phyloP scores from a whole-genome alignment of 257 asterid genomes.

The Nicotiana noctiflora region DNA sequence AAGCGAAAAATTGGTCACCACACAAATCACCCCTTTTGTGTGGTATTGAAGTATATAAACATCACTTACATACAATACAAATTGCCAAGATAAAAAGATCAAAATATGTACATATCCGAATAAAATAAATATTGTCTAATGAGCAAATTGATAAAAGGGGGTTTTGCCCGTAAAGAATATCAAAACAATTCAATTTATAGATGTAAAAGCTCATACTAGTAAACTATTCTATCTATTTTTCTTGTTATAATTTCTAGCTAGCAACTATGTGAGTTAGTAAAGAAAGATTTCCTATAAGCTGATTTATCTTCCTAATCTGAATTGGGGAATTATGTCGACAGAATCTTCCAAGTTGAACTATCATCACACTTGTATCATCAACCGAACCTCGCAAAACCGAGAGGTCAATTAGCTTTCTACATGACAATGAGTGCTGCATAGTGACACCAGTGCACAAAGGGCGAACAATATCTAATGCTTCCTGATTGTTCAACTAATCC shows the following conservation, averaged over 20 bases:
- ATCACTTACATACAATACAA: no score
- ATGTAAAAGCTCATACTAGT: not conserved
- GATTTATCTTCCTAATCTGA: not conserved
- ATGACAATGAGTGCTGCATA: constrained; percentile 35
- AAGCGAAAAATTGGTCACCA: no score
- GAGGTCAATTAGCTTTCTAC: constrained; percentile 63
- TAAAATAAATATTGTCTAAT: not conserved
- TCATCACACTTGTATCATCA: constrained; percentile 73
- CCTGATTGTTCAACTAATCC: no score
- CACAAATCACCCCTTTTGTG: no score
- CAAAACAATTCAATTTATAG: not conserved
- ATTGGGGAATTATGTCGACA: not conserved
- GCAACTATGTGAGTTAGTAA: not conserved
- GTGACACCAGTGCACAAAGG: constrained; percentile 30
- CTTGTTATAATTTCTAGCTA: not conserved
- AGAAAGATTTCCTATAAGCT: not conserved
- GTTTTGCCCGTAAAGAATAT: not conserved
- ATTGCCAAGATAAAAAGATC: not conserved
- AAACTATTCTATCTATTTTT: not conserved
- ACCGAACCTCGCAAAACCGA: constrained; percentile 65
- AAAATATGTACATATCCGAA: not conserved
- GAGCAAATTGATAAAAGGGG: not conserved
- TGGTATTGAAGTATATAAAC: no score
- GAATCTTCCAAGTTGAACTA: constrained; percentile 35
- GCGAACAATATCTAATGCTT: constrained; percentile 45